phyloP scores from a whole-genome alignment of 306 rosid species.

The Arachis hypogaea region DNA sequence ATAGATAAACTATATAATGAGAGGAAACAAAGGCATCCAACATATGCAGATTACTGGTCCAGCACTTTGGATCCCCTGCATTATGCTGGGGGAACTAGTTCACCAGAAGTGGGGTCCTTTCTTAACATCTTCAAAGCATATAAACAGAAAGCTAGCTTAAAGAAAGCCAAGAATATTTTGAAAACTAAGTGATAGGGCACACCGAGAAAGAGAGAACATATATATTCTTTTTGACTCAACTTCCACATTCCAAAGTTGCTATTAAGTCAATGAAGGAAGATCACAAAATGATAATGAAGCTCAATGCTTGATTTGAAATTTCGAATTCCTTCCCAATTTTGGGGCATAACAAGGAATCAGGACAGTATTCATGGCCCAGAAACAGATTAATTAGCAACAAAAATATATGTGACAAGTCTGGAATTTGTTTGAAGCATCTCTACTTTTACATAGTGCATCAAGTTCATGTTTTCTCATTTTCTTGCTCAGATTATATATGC shows the following conservation, averaged over 20 bases:
- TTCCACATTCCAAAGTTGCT: constrained; percentile 14
- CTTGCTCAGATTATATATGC: constrained; percentile 52
- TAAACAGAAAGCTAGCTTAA: constrained; percentile 45
- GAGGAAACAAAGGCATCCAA: constrained; percentile 30
- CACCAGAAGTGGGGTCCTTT: constrained; percentile 51
- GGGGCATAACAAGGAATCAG: constrained; percentile 30
- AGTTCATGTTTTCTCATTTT: constrained; percentile 51
- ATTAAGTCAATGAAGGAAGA: constrained; percentile 42
- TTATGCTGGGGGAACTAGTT: constrained; percentile 57
- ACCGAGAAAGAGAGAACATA: constrained; percentile 41
- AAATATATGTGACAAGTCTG: constrained; percentile 43
- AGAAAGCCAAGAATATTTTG: constrained; percentile 50
- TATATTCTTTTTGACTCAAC: constrained; percentile 46
- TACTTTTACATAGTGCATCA: constrained; percentile 48
- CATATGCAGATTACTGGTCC: constrained; percentile 48
- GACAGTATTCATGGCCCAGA: neutral
- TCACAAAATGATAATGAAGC: constrained; percentile 26
- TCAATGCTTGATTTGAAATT: constrained; percentile 26
- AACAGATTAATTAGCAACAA: constrained; percentile 29
- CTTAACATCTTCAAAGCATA: constrained; percentile 51
- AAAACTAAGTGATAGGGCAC: constrained; percentile 42
- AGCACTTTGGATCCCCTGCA: constrained; percentile 45
- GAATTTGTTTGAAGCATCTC: constrained; percentile 46
- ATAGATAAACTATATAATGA: constrained; percentile 6
- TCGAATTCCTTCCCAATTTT: constrained; percentile 33